Base-by-base conservation (phyloP, 1,139 yeast genomes). In the Spathaspora jeffriesii region DNA sequence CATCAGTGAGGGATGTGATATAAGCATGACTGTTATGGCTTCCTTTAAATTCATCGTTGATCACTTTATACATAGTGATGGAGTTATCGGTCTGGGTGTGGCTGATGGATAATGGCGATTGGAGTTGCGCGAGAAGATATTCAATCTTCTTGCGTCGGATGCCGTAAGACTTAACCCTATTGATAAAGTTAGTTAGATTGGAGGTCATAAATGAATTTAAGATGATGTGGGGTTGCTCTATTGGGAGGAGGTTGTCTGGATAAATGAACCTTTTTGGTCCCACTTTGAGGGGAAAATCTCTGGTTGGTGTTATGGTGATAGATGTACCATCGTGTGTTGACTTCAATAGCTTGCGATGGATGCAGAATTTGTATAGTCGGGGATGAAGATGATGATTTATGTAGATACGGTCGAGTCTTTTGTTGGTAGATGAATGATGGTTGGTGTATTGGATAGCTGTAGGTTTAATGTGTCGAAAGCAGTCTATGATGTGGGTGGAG, bases 21-120 rank as follows among this genome's bases (percentile, higher is more conserved):
- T n/a, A n/a, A n/a, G n/a, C n/a, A n/a, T n/a, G n/a, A n/a, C n/a
- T n/a, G n/a, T n/a, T n/a, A n/a, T n/a, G n/a, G n/a, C n/a, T n/a
- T n/a, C 40, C 40, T 36, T 36, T 36, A 14, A 36, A 36, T 21
- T 36, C 40, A 9, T 36, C 14, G 9, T 36, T 36, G 5, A 36
- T n/a, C 11, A 25, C 13, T 20, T 36, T 18, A 28, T 21, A 37
- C n/a, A 37, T 37, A n/a, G n/a, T n/a, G n/a, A n/a, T 11, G 15
- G 28, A 10, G 11, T 17, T 5, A 10, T 17, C 10, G 21, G 9
- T 13, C 20, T n/a, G 10, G 21, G 6, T 11, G 23, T 15, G 2
- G 9, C 9, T 25, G 9, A 8, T 25, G 3, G 28, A 25, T 8
- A 25, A 25, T 5, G 28, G 28, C 13, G 28, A 25, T 5, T 8